Conservation (phyloP, 768 basidiomycete species). For the Xerocomus spinulosus region DNA sequence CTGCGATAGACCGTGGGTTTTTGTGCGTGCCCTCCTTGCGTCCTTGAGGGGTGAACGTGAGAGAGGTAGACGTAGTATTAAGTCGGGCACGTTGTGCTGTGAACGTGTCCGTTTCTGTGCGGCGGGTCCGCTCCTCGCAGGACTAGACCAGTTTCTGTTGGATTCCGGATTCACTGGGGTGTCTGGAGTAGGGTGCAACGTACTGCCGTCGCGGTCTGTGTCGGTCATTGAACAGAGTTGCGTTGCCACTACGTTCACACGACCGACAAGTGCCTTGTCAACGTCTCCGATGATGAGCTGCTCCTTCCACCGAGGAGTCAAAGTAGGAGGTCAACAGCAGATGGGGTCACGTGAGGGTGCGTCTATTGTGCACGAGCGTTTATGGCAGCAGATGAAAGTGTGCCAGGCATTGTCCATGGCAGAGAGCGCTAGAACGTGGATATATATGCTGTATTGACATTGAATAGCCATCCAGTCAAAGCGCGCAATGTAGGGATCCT, state of each 20-base stretch:
- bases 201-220: constrained; percentile 11
- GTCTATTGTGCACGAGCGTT: too few species aligned
- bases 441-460: too few species aligned
- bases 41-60: constrained; percentile 50
- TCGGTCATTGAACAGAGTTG: constrained; percentile 14
- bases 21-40: constrained; percentile 35
- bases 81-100: constrained; percentile 45
- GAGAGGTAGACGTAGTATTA: constrained; percentile 41
- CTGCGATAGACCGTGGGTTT: constrained; percentile 21
- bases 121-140: not conserved
- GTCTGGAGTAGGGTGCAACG: constrained; percentile 4
- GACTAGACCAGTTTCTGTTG: constrained; percentile 1
- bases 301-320: not conserved
- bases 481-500: too few species aligned
- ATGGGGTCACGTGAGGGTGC: too few species aligned
- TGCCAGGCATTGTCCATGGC: too few species aligned
- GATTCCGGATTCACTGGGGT: not conserved
- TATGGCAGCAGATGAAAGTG: too few species aligned
- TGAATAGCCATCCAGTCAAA: too few species aligned
- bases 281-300: not conserved
- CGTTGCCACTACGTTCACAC: not conserved
- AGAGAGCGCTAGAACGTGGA: too few species aligned
- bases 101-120: constrained; percentile 42
- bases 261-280: not conserved
- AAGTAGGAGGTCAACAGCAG: too few species aligned